Base-by-base conservation (phyloP, 345 rosid species). In the Reutealis trisperma region DNA sequence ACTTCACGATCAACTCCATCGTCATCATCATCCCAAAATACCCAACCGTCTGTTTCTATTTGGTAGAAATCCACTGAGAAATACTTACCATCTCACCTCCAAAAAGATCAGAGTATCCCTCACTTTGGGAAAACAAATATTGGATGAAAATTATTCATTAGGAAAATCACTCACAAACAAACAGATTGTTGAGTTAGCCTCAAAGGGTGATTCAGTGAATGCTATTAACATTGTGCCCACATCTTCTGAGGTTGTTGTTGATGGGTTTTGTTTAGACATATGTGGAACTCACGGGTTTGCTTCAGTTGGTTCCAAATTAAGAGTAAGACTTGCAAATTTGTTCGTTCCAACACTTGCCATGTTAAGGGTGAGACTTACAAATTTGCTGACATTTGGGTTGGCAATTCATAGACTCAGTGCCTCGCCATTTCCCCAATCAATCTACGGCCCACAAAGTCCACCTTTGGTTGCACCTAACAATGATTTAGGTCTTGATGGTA, bases 361-460 rank as follows among this genome's bases (percentile, higher is more conserved):
- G 54, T 63, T n/a, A 83, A 78, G 11, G 85, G 84, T 30, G 83
- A 87, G 54, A 72, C 51, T 61, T 73, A 81, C 73, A 90, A 82
- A 63, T 90, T 87, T 30, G 93, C 94, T 1, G 91, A 91, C 82
- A 83, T 91, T 9, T 93, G 98, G 98, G 93, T 93, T 0, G 98
- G 98, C 1, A 90, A 91, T 85, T 88, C 96, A 0, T 92, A 84
- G 75, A 86, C 74, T 0, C 93, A 93, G 63, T 93, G 98, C 85
- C 96, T 93, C 96, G 98, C 98, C 98, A 4, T 91, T 91, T 79
- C 98, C 91, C 80, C 89, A 90, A 57, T 96, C 96, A 4, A 85
- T 82, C 57, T 87, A 93, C 80, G 98, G 98, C 25, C 96, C 98
- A 9, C 93, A 90, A 63, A 76, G 44, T 80, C 72, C 88, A 4